Conservation (phyloP, 208 protist species). For the Angomonas deanei region DNA sequence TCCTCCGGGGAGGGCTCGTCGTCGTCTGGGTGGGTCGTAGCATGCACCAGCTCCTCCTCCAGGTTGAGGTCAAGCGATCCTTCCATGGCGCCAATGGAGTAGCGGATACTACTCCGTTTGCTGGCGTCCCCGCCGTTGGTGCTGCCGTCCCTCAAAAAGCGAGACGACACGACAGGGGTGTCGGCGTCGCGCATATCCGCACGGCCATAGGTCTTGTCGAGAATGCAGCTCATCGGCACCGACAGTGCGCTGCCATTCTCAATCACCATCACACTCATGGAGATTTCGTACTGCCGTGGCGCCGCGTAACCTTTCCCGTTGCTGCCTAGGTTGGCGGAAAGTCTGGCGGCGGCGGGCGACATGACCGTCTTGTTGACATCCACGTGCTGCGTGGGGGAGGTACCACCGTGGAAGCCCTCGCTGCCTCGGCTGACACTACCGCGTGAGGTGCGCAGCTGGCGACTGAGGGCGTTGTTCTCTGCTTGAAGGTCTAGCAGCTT, state of each 20-base stretch:
- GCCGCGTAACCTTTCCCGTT: background rate
- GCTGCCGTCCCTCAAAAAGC: constrained; percentile 34
- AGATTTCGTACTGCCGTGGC: constrained; percentile 51
- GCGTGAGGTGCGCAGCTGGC: constrained; percentile 34
- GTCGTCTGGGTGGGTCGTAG: background rate
- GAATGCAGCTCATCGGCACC: constrained; percentile 66
- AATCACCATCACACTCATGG: constrained; percentile 85
- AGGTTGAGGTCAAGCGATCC: constrained; percentile 31
- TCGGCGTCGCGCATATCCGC: constrained; percentile 79
- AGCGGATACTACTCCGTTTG: background rate
- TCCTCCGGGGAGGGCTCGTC: constrained; percentile 37
- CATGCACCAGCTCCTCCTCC: constrained; percentile 7
- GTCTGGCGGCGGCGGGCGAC: constrained; percentile 22
- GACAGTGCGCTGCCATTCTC: constrained; percentile 70
- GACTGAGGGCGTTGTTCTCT: constrained; percentile 47
- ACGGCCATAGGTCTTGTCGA: constrained; percentile 75
- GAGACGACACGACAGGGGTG: constrained; percentile 66
- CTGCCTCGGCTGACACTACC: constrained; percentile 5
- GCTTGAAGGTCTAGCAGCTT: constrained; percentile 55
- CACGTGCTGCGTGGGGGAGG: background rate
- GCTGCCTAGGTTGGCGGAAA: constrained; percentile 19
- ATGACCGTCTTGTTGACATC: constrained; percentile 6
- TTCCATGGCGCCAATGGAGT: constrained; percentile 11
- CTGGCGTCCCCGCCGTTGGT: background rate
- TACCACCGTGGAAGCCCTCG: background rate